phyloP scores from a whole-genome alignment of 176 grass and related monocot genomes.

The Hyparrhenia diplandra region DNA sequence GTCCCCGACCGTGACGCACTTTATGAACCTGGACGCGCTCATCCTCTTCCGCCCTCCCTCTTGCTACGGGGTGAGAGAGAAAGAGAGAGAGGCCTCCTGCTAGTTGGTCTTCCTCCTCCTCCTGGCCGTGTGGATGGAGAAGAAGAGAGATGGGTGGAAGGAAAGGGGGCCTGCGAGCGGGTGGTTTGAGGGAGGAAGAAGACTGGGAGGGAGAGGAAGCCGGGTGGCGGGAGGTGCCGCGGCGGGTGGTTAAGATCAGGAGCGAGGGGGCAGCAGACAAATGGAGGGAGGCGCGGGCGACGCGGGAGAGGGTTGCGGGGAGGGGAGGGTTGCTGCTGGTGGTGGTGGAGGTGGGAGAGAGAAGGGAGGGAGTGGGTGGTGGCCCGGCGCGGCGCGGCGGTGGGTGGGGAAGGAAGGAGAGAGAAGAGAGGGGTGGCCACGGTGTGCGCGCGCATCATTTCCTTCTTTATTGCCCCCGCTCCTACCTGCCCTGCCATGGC shows the following conservation, averaged over 20 bases:
- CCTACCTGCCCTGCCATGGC: neutral
- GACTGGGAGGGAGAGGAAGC: neutral
- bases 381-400: neutral
- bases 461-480: conserved; percentile 32
- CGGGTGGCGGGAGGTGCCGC: neutral
- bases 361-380: neutral
- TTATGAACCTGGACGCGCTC: conserved; percentile 75
- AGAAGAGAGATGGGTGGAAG: neutral
- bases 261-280: conserved; percentile 14
- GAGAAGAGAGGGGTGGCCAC: conserved; percentile 1
- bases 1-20: conserved; percentile 74
- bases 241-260: conserved; percentile 38
- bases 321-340: neutral
- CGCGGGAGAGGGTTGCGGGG: conserved; percentile 38
- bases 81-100: neutral
- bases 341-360: neutral
- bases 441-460: conserved; percentile 55
- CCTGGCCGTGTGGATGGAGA: neutral
- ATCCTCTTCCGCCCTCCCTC: conserved; percentile 40
- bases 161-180: neutral
- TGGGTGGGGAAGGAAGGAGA: neutral
- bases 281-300: conserved; percentile 42
- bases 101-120: neutral
- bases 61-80: neutral
- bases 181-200: neutral